Conservation (phyloP, 164 flowering plant species). For the Pachysandra terminalis region DNA sequence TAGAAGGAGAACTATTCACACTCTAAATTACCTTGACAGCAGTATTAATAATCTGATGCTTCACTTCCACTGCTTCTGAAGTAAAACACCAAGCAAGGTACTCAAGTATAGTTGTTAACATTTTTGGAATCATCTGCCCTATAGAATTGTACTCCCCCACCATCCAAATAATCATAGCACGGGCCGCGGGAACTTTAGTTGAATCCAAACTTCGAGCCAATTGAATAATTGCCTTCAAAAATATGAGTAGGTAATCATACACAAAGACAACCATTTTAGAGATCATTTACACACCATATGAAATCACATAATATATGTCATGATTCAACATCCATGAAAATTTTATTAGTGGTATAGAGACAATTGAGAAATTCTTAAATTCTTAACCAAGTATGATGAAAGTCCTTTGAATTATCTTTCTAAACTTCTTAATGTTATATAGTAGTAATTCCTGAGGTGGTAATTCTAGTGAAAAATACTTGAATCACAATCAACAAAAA, state of each 20-base stretch:
- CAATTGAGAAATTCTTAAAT: too few species aligned
- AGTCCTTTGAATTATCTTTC: too few species aligned
- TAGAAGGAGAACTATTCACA: not conserved
- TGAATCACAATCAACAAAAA: too few species aligned
- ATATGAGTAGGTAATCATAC: conserved; percentile 9
- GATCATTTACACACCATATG: not conserved
- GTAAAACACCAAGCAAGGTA: conserved; percentile 78
- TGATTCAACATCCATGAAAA: too few species aligned
- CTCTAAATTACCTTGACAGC: conserved; percentile 53
- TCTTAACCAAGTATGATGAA: too few species aligned
- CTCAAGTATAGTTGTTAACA: conserved; percentile 50
- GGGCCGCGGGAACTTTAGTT: conserved; percentile 78
- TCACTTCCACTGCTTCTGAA: conserved; percentile 72
- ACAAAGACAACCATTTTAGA: not conserved
- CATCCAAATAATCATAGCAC: conserved; percentile 88
- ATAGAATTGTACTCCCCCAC: conserved; percentile 75
- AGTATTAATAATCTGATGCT: conserved; percentile 84
- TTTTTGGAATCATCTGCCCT: conserved; percentile 60
- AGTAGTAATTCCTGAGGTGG: too few species aligned
- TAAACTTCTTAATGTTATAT: too few species aligned
- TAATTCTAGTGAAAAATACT: too few species aligned
- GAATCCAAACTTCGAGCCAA: conserved; percentile 77
- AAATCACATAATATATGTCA: too few species aligned
- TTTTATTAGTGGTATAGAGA: too few species aligned
- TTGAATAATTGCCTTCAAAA: conserved; percentile 65